Percentiles rank a stretch among this genome's conserved stretches.
Evolutionary conservation across 192 early-diverging fungal species (phyloP).

Genomic region (Physocladia obscura): DNA sequence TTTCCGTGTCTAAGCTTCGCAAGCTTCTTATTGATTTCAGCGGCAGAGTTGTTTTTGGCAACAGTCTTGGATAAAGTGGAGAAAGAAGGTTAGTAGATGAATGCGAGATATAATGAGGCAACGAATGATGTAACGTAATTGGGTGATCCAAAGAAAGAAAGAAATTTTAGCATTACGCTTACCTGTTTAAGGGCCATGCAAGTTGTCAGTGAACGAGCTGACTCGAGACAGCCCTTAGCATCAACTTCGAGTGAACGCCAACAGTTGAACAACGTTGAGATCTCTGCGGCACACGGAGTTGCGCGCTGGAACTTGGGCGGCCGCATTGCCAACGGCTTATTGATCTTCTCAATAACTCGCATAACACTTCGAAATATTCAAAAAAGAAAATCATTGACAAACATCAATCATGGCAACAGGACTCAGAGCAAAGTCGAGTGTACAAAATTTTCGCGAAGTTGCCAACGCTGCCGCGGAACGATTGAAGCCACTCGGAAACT

Average conservation of each 20-base stretch:
- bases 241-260: conserved; percentile 38
- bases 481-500: conserved; percentile 45
- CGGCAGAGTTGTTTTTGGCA: not conserved
- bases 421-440: not conserved
- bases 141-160: not conserved
- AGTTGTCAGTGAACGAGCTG: conserved; percentile 7
- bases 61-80: not conserved
- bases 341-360: conserved; percentile 43
- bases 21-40: conserved; percentile 24
- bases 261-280: conserved; percentile 51
- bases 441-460: conserved; percentile 1
- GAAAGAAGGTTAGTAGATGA: not conserved
- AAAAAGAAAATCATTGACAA: not conserved
- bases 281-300: conserved; percentile 41
- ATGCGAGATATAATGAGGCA: not conserved
- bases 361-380: no score
- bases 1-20: conserved; percentile 18
- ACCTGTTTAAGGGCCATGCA: conserved; percentile 22
- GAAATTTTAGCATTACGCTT: not conserved
- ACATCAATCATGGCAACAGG: not conserved
- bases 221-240: conserved; percentile 13
- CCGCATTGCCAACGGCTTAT: conserved; percentile 35
- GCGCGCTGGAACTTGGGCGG: conserved; percentile 41
- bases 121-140: not conserved
- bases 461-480: conserved; percentile 23